Evolutionary conservation across 768 basidiomycete species (phyloP).

Genomic region (Lactifluus hygrophoroides): DNA sequence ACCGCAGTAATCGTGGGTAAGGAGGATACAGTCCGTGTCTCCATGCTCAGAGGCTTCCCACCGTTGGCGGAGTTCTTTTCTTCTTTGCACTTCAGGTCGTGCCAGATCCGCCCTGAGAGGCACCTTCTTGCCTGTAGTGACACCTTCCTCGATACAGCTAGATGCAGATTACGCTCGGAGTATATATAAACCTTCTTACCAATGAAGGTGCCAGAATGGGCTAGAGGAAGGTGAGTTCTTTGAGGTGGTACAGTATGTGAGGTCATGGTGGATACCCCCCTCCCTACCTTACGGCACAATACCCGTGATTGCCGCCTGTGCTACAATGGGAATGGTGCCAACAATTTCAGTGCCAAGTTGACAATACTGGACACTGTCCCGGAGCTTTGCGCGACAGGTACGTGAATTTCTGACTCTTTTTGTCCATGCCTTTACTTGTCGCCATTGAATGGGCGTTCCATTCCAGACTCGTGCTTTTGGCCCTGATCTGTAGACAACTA

Average conservation of each 20-base stretch:
- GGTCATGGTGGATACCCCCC: not conserved
- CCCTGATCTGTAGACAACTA: constrained; percentile 4
- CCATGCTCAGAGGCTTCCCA: not conserved
- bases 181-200: not conserved
- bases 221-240: not conserved
- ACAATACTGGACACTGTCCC: not conserved
- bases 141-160: constrained; percentile 3
- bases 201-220: not conserved
- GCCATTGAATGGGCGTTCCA: not conserved
- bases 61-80: not conserved
- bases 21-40: not conserved
- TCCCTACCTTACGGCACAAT: constrained; percentile 7
- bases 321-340: not conserved
- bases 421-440: not conserved
- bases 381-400: not conserved
- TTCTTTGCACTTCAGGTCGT: not conserved
- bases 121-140: not conserved
- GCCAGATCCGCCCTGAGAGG: not conserved
- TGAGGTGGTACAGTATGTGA: constrained; percentile 10
- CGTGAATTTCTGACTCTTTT: not conserved
- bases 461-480: not conserved
- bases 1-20: not conserved
- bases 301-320: not conserved
- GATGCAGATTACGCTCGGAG: not conserved
- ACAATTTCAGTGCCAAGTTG: not conserved